These are phyloP conservation scores for Cryptococcus depauperatus DNA, from an alignment of 1,284 basidiomycete genomes.

Conservation along the genomic window DNA sequence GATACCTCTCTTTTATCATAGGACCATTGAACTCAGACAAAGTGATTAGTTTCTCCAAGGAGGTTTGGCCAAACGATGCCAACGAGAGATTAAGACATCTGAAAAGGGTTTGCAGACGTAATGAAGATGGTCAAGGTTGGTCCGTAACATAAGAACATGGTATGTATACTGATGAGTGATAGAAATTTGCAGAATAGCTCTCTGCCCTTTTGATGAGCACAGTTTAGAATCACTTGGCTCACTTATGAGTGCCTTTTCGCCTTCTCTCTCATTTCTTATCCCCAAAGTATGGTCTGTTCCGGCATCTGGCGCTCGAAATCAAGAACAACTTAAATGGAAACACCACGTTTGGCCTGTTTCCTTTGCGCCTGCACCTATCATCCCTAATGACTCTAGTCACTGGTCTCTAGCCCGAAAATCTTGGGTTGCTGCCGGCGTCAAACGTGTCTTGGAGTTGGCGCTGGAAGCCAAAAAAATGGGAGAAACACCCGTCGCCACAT, in stretches of 20 bases:
- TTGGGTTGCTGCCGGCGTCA: slow-evolving; percentile 68
- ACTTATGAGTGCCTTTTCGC: slow-evolving; percentile 39
- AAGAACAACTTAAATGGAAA: slow-evolving; percentile 59
- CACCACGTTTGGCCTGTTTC: slow-evolving; percentile 71
- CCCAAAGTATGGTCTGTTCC: slow-evolving; percentile 63
- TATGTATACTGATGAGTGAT: neutral
- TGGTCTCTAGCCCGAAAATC: slow-evolving; percentile 59
- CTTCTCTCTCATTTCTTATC: slow-evolving; percentile 45
- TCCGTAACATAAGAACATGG: neutral
- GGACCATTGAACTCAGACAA: slow-evolving; percentile 1
- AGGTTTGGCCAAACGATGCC: slow-evolving; percentile 45
- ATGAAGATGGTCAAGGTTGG: slow-evolving; percentile 40
- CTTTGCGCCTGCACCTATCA: slow-evolving; percentile 61
- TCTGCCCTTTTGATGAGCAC: slow-evolving; percentile 28
- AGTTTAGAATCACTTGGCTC: slow-evolving; percentile 17
- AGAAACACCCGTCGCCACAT: slow-evolving; percentile 70
- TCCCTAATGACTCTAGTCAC: slow-evolving; percentile 48
- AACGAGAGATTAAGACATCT: slow-evolving; percentile 61
- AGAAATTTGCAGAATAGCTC: slow-evolving; percentile 20
- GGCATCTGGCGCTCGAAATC: slow-evolving; percentile 60
- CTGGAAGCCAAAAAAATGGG: slow-evolving; percentile 48
- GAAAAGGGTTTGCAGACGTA: slow-evolving; percentile 57
- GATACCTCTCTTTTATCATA: slow-evolving; percentile 19
- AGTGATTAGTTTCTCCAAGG: slow-evolving; percentile 24
- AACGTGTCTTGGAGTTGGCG: slow-evolving; percentile 51